phyloP scores from a whole-genome alignment of 139 green algal genomes.

The Edaphochlamys debaryana region DNA sequence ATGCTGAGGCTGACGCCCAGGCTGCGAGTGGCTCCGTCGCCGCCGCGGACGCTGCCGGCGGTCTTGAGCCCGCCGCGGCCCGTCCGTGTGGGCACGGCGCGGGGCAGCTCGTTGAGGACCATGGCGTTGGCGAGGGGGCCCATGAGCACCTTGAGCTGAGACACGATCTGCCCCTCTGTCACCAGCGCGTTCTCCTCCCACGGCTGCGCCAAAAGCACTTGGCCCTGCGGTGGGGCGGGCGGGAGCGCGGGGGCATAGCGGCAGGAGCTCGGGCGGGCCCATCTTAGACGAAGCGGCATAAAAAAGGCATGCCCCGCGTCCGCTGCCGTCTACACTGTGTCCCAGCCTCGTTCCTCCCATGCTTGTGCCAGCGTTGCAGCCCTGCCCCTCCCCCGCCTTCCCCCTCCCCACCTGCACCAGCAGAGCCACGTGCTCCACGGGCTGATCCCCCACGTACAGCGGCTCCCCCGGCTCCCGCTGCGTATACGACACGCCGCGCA shows the following conservation, averaged over 20 bases:
- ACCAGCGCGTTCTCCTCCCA: slow-evolving; percentile 5
- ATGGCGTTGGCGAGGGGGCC: slow-evolving; percentile 4
- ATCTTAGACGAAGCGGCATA: too few species aligned
- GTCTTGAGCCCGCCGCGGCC: slow-evolving; percentile 19
- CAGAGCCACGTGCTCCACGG: slow-evolving; percentile 26
- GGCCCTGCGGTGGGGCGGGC: neutral
- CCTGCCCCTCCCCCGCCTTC: neutral
- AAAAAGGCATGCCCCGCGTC: too few species aligned
- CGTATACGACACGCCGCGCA: slow-evolving; percentile 20
- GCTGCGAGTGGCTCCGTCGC: too few species aligned
- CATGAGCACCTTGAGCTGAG: slow-evolving; percentile 13
- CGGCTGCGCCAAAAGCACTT: slow-evolving; percentile 28
- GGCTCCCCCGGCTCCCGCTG: slow-evolving; percentile 38
- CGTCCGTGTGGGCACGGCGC: neutral
- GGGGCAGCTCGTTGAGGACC: slow-evolving; percentile 38
- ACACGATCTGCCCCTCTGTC: slow-evolving; percentile 23
- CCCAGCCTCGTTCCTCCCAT: too few species aligned
- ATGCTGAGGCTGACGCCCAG: too few species aligned
- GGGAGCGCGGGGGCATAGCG: neutral
- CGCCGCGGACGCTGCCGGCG: neutral
- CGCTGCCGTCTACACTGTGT: too few species aligned
- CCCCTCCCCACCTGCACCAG: slow-evolving; percentile 46
- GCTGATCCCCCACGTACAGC: slow-evolving; percentile 21
- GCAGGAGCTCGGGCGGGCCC: too few species aligned
- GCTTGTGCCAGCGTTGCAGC: too few species aligned